Evolutionary conservation across 768 basidiomycete species (phyloP).

Genomic region (Baorangia bicolor): DNA sequence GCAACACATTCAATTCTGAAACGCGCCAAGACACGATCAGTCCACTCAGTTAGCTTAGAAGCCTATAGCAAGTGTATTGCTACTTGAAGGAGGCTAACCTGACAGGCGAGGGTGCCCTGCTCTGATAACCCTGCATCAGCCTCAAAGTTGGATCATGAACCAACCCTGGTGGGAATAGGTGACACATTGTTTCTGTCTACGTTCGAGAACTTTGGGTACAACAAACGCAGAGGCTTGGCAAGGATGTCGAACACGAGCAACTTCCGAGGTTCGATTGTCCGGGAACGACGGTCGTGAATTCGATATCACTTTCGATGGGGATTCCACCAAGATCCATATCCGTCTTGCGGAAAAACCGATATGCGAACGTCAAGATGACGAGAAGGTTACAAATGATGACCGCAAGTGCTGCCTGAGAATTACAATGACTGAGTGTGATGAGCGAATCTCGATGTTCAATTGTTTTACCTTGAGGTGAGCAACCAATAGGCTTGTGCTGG

Average conservation of each 20-base stretch:
- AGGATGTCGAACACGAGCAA: not conserved
- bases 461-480: slow-evolving; percentile 20
- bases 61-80: not conserved
- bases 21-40: not conserved
- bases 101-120: not conserved
- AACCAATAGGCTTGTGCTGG: slow-evolving; percentile 3
- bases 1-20: not conserved
- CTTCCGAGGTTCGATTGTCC: not conserved
- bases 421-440: not conserved
- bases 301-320: not conserved
- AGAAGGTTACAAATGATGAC: slow-evolving; percentile 23
- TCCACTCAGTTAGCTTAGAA: not conserved
- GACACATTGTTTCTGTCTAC: not conserved
- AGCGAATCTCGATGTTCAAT: not conserved
- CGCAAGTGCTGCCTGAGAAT: slow-evolving; percentile 20
- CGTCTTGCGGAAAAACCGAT: slow-evolving; percentile 8
- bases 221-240: not conserved
- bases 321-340: not conserved
- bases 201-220: not conserved
- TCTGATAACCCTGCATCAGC: not conserved
- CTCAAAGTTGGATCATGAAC: not conserved
- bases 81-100: not conserved
- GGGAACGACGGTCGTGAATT: slow-evolving; percentile 17
- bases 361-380: slow-evolving; percentile 17
- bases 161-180: not conserved